Base-by-base conservation (phyloP, 257 asterid species). In the Eustoma russellianum region DNA sequence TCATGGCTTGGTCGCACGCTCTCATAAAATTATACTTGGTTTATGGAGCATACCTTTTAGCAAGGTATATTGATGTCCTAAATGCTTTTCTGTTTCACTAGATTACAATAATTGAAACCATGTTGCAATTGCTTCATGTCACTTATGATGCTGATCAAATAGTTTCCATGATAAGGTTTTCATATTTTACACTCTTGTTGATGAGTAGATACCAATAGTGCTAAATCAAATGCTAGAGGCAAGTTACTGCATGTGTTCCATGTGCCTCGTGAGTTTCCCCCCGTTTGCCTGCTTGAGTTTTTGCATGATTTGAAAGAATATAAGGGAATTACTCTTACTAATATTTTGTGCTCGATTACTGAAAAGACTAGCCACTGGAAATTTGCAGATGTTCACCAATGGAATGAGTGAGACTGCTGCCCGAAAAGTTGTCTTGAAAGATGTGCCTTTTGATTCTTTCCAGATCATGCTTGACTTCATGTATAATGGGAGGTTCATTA, bases 321-420 rank as follows among this genome's bases (percentile, higher is more conserved):
- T 16, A 15, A 60, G 12, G 13, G 8, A 8, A 9, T 53, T 53
- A 28, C 35, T 50, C 14, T 24, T 18, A 17, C 19, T 38, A 9
- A 13, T 28, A 7, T 15, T 60, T 56, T 41, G 30, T 6, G 43
- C 34, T 3, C 13, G 1, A 7, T 4, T 12, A 6, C 14, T 49
- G 54, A 46, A 53, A 13, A 46, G 34, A 53, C n/a, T 52, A 56
- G 8, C 15, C 24, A 52, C 24, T 41, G 53, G 52, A 24, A 51
- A 59, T 51, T 51, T 68, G 66, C 86, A 92, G 98, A 92, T 92
- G 98, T 88, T 92, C 77, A 85, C 98, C 46, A 92, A 88, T 70
- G 98, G 98, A 73, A 88, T 92, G 98, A 80, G 77, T 5, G 98
- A 88, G 78, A 88, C 94, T 59, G 72, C 50, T 69, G 79, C 94